Conservation (phyloP, 2,329 filamentous ascomycete genomes). For the Calonectria henricotiae region DNA sequence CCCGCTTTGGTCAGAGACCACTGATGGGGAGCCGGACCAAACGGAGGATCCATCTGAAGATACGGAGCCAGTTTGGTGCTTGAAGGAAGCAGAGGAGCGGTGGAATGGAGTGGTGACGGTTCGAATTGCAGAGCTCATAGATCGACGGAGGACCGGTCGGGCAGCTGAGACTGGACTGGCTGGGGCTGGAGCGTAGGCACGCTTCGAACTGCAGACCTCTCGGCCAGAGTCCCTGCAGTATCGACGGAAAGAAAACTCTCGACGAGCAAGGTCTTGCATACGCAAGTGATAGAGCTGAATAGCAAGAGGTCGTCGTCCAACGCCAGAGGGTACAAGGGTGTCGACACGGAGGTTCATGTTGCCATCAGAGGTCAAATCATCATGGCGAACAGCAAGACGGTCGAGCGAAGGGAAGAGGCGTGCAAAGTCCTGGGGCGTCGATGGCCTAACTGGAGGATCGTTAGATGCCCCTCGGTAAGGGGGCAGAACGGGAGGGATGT, state of each 20-base stretch:
- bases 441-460: conserved; percentile 79
- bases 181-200: conserved; percentile 69
- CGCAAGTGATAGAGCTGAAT: conserved; percentile 90
- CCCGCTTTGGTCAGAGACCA: conserved; percentile 42
- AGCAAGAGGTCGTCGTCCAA: conserved; percentile 76
- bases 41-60: conserved; percentile 48
- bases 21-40: conserved; percentile 49
- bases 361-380: conserved; percentile 90
- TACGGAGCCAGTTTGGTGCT: conserved; percentile 41
- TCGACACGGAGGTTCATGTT: conserved; percentile 98
- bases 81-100: conserved; percentile 49
- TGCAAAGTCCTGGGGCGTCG: conserved; percentile 86
- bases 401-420: conserved; percentile 89
- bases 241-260: conserved; percentile 91
- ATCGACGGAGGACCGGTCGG: conserved; percentile 66
- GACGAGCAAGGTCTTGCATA: conserved; percentile 90
- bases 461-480: conserved; percentile 73
- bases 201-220: conserved; percentile 89
- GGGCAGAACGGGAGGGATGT: conserved; percentile 69
- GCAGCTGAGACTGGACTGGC: conserved; percentile 53
- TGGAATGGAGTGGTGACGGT: conserved; percentile 60
- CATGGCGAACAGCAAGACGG: conserved; percentile 87
- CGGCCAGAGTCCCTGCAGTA: conserved; percentile 95
- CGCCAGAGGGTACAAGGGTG: conserved; percentile 76
- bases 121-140: conserved; percentile 64